Base-by-base conservation (phyloP, 345 rosid genomes). In the Odontarrhena argentea region DNA sequence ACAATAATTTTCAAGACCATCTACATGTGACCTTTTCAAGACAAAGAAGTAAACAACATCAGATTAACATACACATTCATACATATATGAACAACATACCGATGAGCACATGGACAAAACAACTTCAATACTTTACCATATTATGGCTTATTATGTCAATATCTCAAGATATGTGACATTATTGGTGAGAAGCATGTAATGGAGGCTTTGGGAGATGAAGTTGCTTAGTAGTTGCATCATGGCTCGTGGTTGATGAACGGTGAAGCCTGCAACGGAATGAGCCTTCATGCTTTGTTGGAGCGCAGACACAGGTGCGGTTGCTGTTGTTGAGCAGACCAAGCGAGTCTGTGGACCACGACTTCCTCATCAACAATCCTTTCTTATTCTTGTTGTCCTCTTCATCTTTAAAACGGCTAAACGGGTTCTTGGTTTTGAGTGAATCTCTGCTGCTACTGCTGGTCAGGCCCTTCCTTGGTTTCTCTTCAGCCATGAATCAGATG, bases 291-390 rank as follows among this genome's bases (percentile, higher is more conserved):
- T 67, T 67, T 22, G 77, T 67, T 30, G 77, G 74, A 53, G 77
- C 30, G 60, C 74, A 60, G 1, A 74, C 26, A 32, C 76, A 73
- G 30, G 22, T 44, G 57, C 14, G 38, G 52, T 46, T 68, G 69
- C 54, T 68, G 40, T 68, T 68, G 67, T 43, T 24, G 14, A 67
- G 68, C 45, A 37, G 45, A 51, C 68, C 68, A 60, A 74, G 59
- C 8, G 77, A 74, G 15, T 68, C 68, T 3, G 77, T 74, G 18
- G 77, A 74, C 77, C 77, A 74, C 0, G 78, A 74, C 65, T 74
- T 74, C 60, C 55, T 68, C 78, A 74, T 74, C 13, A 65, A 44
- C 55, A 41, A 32, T 13, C 47, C 69, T 55, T 43, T 46, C 50
- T 15, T 67, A 52, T 25, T 59, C 37, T 34, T 63, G 54, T 42